phyloP scores from a whole-genome alignment of 305 asterid species.

The Rubia tinctorum region DNA sequence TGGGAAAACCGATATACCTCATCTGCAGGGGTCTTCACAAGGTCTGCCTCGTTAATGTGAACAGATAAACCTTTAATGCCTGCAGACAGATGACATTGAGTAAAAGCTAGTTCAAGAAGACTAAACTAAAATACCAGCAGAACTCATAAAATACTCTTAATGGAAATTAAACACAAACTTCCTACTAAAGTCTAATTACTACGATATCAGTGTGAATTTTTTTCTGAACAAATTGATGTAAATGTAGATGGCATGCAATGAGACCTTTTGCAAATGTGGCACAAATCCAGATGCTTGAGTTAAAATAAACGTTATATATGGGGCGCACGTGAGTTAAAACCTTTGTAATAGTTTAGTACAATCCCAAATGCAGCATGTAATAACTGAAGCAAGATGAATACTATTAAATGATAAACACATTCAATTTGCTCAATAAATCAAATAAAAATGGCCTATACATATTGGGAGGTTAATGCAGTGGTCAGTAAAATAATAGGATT shows the following conservation, averaged over 20 bases:
- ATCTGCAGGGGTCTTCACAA: constrained; percentile 60
- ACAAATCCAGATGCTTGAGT: neutral
- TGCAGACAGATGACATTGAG: constrained; percentile 26
- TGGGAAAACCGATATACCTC: constrained; percentile 44
- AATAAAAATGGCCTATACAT: neutral
- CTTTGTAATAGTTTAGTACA: neutral
- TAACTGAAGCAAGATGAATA: neutral
- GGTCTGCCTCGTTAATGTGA: constrained; percentile 53
- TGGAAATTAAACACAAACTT: neutral
- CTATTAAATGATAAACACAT: neutral
- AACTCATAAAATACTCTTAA: neutral
- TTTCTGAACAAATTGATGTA: neutral
- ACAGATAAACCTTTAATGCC: constrained; percentile 63
- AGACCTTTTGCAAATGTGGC: neutral
- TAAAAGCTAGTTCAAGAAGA: constrained; percentile 11
- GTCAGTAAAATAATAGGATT: neutral
- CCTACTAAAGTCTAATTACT: neutral
- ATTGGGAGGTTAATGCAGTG: neutral
- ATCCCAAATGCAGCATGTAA: neutral
- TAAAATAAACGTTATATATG: neutral
- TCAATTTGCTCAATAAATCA: neutral
- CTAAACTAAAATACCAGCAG: neutral
- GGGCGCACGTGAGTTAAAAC: neutral
- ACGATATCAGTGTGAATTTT: neutral
- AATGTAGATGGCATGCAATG: neutral